Conservation (phyloP, 768 basidiomycete species). For the Favolaschia claudopus region DNA sequence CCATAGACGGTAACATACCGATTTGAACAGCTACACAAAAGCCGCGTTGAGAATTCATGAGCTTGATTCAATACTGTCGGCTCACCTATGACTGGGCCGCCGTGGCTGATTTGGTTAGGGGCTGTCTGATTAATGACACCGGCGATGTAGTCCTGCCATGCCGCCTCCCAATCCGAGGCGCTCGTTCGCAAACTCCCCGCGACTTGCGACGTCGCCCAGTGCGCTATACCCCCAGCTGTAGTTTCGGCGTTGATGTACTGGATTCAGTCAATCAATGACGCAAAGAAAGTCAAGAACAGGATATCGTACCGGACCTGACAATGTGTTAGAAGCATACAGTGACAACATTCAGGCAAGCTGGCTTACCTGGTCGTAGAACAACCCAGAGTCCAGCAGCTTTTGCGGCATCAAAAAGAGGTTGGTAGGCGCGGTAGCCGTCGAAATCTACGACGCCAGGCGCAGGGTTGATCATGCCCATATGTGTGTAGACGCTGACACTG, state of each 20-base stretch:
- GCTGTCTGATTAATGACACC: constrained; percentile 66
- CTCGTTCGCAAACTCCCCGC: constrained; percentile 77
- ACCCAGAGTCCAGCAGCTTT: constrained; percentile 79
- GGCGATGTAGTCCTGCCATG: constrained; percentile 78
- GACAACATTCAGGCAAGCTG: constrained; percentile 19
- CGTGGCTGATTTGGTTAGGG: constrained; percentile 72
- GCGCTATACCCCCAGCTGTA: constrained; percentile 74
- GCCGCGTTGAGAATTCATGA: not conserved
- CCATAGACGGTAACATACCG: constrained; percentile 45
- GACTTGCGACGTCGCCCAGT: constrained; percentile 76
- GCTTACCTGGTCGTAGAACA: constrained; percentile 75
- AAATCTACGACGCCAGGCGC: constrained; percentile 79
- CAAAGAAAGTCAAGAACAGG: not conserved
- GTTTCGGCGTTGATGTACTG: constrained; percentile 85
- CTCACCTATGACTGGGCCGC: constrained; percentile 79
- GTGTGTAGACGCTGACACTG: constrained; percentile 77
- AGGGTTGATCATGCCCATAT: constrained; percentile 83
- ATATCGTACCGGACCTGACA: constrained; percentile 45
- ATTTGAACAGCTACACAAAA: constrained; percentile 57
- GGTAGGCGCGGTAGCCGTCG: constrained; percentile 69
- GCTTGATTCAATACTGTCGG: not conserved
- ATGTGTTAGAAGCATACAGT: constrained; percentile 11
- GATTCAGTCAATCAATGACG: not conserved
- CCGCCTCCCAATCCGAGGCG: constrained; percentile 69
- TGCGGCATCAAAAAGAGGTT: constrained; percentile 79